These are phyloP conservation scores for Exophiala viscosa DNA, from an alignment of 2,329 filamentous ascomycete genomes.

Conservation along the genomic window DNA sequence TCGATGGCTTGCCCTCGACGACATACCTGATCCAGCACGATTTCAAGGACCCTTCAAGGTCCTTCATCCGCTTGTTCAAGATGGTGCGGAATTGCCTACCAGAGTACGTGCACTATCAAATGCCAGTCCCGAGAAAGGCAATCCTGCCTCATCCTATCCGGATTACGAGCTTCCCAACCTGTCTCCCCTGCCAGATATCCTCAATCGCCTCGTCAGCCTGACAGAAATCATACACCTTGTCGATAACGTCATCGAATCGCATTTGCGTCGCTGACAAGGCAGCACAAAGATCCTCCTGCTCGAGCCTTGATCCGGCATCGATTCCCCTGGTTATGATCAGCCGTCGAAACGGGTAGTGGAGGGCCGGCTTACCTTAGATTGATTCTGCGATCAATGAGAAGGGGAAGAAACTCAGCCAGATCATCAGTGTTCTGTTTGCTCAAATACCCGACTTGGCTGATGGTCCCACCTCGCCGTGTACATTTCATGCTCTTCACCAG, in stretches of 20 bases:
- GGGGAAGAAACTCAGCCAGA: conserved; percentile 36
- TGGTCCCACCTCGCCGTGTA: conserved; percentile 40
- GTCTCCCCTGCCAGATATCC: conserved; percentile 42
- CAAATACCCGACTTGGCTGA: conserved; percentile 46
- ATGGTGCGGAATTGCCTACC: no score
- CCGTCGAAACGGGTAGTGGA: background rate
- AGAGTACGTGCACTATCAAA: no score
- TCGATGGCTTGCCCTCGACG: no score
- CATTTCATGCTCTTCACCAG: conserved; percentile 40
- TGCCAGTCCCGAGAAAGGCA: background rate
- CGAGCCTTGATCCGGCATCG: conserved; percentile 40
- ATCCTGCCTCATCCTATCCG: background rate
- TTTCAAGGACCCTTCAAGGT: no score
- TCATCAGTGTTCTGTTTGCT: conserved; percentile 33
- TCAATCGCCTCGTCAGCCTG: conserved; percentile 41
- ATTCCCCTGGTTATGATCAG: conserved; percentile 34
- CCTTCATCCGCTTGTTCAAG: no score
- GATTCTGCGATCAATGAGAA: conserved; percentile 38
- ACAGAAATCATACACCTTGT: conserved; percentile 37
- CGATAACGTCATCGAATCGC: conserved; percentile 37
- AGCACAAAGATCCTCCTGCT: conserved; percentile 40
- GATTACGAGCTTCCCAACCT: conserved; percentile 41
- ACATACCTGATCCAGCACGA: no score
- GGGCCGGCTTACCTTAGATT: conserved; percentile 30
- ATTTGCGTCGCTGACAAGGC: conserved; percentile 33